These are phyloP conservation scores for Cajanus cajan DNA, from an alignment of 306 rosid species.

Conservation along the genomic window DNA sequence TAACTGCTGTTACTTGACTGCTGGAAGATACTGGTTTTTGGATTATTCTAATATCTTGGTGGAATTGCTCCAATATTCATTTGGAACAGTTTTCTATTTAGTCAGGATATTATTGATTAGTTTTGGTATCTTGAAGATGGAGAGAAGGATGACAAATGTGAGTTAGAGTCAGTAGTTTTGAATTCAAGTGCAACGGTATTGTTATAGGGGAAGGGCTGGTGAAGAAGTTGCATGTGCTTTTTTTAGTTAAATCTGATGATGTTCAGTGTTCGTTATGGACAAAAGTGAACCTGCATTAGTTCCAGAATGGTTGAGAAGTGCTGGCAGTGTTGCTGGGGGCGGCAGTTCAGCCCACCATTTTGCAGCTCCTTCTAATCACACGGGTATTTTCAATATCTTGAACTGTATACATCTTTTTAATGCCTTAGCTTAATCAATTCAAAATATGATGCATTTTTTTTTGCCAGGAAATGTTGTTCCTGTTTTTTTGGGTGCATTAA, in stretches of 20 bases:
- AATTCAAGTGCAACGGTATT: slow-evolving; percentile 12
- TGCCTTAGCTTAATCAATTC: slow-evolving; percentile 8
- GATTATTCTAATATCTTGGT: neutral
- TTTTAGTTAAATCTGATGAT: slow-evolving; percentile 54
- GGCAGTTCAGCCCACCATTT: slow-evolving; percentile 89
- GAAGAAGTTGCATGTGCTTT: slow-evolving; percentile 50
- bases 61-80: neutral
- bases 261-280: slow-evolving; percentile 94
- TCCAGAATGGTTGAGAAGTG: slow-evolving; percentile 97
- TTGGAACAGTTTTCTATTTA: slow-evolving; percentile 1
- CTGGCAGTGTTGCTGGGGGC: slow-evolving; percentile 85
- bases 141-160: neutral
- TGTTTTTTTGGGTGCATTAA: neutral
- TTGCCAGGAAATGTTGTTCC: neutral
- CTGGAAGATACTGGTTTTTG: neutral
- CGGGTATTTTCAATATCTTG: slow-evolving; percentile 48
- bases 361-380: slow-evolving; percentile 61
- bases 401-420: neutral
- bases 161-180: slow-evolving; percentile 4
- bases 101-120: neutral
- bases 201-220: slow-evolving; percentile 44
- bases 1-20: neutral
- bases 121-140: neutral
- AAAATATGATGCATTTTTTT: neutral
- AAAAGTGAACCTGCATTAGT: slow-evolving; percentile 98